Evolutionary conservation across 306 rosid species (phyloP).

Genomic region (Begonia peltatifolia): DNA sequence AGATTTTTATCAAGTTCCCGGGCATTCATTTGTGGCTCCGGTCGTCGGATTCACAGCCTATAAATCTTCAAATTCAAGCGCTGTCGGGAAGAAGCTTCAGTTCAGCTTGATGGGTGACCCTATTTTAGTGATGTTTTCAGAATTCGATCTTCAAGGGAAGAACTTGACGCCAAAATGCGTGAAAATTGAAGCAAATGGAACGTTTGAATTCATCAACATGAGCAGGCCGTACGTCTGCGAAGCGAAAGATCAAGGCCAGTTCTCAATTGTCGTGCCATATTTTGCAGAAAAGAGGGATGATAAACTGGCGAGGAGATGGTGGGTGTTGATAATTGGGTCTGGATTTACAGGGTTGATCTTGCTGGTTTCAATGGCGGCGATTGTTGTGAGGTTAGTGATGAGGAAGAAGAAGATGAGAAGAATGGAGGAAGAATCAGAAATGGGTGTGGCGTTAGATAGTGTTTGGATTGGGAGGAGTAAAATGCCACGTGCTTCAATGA

Average conservation of each 20-base stretch:
- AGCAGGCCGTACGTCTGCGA: slow-evolving; percentile 25
- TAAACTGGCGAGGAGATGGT: slow-evolving; percentile 13
- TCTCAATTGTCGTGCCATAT: slow-evolving; percentile 40
- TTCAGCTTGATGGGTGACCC: slow-evolving; percentile 23
- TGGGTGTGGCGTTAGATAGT: slow-evolving; percentile 39
- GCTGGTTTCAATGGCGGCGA: slow-evolving; percentile 19
- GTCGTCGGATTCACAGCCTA: slow-evolving; percentile 51
- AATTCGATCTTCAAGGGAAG: slow-evolving; percentile 4
- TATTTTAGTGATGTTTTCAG: slow-evolving; percentile 32
- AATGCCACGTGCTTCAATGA: slow-evolving; percentile 63
- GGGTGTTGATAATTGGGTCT: slow-evolving; percentile 33
- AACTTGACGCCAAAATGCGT: slow-evolving; percentile 42
- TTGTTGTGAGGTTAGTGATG: slow-evolving; percentile 11
- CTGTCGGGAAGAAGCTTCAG: slow-evolving; percentile 18
- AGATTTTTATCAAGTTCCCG: slow-evolving; percentile 37
- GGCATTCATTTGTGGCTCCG: slow-evolving; percentile 55
- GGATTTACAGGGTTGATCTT: slow-evolving; percentile 34
- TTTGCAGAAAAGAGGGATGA: not conserved
- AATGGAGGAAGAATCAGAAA: slow-evolving; percentile 57
- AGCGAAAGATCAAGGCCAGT: slow-evolving; percentile 34
- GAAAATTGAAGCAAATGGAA: slow-evolving; percentile 29
- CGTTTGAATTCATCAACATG: slow-evolving; percentile 35
- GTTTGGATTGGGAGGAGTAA: slow-evolving; percentile 71
- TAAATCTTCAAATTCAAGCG: slow-evolving; percentile 25
- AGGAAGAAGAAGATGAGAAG: slow-evolving; percentile 25